Percentiles rank a stretch among this genome's conserved stretches.
Conservation (phyloP, 176 grass and related monocot species). For the Musa troglodytarum region DNA sequence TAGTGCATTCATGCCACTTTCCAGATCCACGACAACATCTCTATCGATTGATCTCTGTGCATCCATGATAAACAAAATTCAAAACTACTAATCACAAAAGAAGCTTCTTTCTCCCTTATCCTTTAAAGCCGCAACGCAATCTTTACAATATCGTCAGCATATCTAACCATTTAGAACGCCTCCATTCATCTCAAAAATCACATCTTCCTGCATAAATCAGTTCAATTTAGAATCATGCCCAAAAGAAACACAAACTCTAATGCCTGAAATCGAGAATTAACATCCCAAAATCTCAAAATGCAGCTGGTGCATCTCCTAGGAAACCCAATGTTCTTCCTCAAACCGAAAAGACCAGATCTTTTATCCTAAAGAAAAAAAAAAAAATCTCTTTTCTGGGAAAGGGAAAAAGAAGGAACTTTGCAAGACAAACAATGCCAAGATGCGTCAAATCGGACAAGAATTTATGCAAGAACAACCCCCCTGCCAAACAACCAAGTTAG, state of each 20-base stretch:
- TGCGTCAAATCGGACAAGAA: background rate
- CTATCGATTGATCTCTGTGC: slow-evolving; percentile 23
- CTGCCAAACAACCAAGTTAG: background rate
- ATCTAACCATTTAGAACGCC: background rate
- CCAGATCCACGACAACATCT: slow-evolving; percentile 53
- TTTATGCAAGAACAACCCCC: background rate
- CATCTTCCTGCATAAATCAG: background rate
- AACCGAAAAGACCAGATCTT: background rate
- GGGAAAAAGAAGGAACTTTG: background rate
- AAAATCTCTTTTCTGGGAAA: background rate
- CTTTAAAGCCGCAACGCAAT: background rate
- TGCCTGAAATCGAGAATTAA: too few species aligned
- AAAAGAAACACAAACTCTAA: too few species aligned
- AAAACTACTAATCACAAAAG: too few species aligned
- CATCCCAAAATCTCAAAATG: background rate
- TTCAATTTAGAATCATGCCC: background rate
- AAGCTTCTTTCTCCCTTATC: background rate
- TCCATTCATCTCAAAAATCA: background rate
- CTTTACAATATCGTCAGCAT: background rate
- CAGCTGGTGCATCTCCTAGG: background rate
- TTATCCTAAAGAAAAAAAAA: background rate
- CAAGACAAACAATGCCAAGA: background rate
- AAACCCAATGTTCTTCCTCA: background rate
- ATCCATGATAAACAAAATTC: slow-evolving; percentile 38
- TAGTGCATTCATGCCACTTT: slow-evolving; percentile 35